Evolutionary conservation across 805 yeast species (phyloP).

Genomic region (Candida maltosa): DNA sequence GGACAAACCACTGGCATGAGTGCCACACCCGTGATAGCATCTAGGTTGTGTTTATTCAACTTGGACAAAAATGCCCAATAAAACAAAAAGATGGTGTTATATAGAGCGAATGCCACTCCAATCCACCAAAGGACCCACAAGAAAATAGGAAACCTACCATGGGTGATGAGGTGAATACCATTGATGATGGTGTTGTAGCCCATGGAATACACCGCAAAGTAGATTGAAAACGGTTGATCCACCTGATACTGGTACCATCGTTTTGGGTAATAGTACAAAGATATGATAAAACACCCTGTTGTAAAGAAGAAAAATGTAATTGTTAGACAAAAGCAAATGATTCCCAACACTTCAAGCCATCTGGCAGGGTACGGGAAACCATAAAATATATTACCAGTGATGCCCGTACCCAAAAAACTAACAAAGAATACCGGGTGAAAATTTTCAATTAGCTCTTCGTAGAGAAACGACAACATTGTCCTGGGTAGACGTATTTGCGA

Average conservation of each 20-base stretch:
- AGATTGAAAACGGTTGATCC: conserved; percentile 47
- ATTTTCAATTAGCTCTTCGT: conserved; percentile 14
- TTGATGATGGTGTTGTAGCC: conserved; percentile 63
- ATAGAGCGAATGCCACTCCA: conserved; percentile 17
- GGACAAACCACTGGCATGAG: conserved; percentile 75
- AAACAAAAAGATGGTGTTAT: conserved; percentile 6
- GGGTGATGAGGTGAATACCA: conserved; percentile 45
- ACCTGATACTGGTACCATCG: conserved; percentile 9
- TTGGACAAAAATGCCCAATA: conserved; percentile 6
- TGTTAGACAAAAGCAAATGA: conserved; percentile 61
- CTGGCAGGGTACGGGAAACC: conserved; percentile 58
- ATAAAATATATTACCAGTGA: conserved; percentile 55
- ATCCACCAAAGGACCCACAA: conserved; percentile 65
- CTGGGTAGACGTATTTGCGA: too few relatives aligned
- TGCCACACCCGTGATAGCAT: conserved; percentile 49
- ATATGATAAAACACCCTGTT: conserved; percentile 35
- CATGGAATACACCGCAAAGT: conserved; percentile 77
- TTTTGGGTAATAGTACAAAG: conserved; percentile 16
- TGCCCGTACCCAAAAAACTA: conserved; percentile 69
- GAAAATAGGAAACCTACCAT: conserved; percentile 14
- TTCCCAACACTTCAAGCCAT: conserved; percentile 56
- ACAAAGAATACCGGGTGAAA: conserved; percentile 58
- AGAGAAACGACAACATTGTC: background rate
- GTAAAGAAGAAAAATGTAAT: conserved; percentile 42
- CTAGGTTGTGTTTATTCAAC: conserved; percentile 1